phyloP scores from a whole-genome alignment of 108 stramenopile genomes.

The Skeletonema marinoi region DNA sequence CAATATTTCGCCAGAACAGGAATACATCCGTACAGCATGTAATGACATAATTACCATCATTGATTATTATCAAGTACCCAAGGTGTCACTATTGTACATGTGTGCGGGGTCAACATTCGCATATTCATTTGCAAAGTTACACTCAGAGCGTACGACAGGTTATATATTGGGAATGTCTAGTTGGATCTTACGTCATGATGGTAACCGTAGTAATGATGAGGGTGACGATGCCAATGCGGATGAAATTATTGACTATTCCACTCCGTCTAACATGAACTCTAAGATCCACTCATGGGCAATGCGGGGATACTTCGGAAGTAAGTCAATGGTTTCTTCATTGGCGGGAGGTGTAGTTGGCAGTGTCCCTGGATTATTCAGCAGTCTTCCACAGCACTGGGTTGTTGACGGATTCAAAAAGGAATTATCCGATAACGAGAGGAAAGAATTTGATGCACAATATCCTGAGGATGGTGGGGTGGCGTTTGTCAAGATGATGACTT shows the following conservation, averaged over 20 bases:
- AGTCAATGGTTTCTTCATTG: conserved; percentile 17
- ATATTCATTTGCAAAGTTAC: conserved; percentile 19
- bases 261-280: not conserved
- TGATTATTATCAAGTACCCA: conserved; percentile 18
- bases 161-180: conserved; percentile 26
- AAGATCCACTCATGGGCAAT: conserved; percentile 19
- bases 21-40: conserved; percentile 13
- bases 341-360: conserved; percentile 10
- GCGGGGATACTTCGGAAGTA: conserved; percentile 24
- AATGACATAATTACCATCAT: conserved; percentile 28
- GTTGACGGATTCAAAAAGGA: conserved; percentile 9
- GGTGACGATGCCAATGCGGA: not conserved
- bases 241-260: not conserved
- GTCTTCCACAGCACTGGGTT: conserved; percentile 1
- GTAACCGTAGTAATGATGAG: not conserved
- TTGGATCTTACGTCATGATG: conserved; percentile 29
- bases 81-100: conserved; percentile 18
- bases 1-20: conserved; percentile 1
- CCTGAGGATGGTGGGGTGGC: conserved; percentile 10
- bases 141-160: conserved; percentile 30
- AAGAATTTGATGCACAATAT: conserved; percentile 13
- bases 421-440: conserved; percentile 6
- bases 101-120: conserved; percentile 36
- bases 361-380: not conserved
- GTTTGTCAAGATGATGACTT: conserved; percentile 14